Evolutionary conservation across 2,329 filamentous ascomycete genomes (phyloP).

Genomic region (Bretziella fagacearum): DNA sequence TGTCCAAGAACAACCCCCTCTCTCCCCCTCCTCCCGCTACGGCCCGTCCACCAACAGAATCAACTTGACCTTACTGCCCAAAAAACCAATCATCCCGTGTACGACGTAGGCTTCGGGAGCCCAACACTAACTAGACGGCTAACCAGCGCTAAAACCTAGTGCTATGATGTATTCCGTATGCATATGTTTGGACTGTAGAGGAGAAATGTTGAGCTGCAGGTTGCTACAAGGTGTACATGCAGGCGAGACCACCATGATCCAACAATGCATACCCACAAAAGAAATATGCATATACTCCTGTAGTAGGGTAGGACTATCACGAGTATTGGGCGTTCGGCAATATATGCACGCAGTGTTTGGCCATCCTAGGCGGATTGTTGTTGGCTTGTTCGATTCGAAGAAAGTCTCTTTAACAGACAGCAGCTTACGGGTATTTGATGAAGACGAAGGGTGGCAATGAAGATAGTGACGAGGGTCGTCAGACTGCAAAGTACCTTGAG

Average conservation of each 20-base stretch:
- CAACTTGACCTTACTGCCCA: neutral
- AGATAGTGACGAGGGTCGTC: neutral
- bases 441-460: neutral
- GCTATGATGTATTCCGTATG: neutral
- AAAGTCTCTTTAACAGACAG: no score
- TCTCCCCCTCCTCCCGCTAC: neutral
- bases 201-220: neutral
- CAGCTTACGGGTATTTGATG: no score
- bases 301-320: neutral
- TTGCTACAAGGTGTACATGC: conserved; percentile 1
- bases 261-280: neutral
- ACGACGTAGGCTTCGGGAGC: neutral
- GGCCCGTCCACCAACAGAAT: neutral
- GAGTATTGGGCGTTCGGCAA: neutral
- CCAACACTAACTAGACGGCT: neutral
- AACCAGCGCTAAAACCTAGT: neutral
- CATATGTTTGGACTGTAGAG: conserved; percentile 3
- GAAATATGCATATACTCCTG: neutral
- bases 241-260: neutral
- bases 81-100: neutral
- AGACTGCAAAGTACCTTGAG: neutral
- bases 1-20: neutral
- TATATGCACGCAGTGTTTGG: no score
- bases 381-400: no score
- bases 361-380: no score